Evolutionary conservation across 306 rosid species (phyloP).

Genomic region (Psophocarpus tetragonolobus): DNA sequence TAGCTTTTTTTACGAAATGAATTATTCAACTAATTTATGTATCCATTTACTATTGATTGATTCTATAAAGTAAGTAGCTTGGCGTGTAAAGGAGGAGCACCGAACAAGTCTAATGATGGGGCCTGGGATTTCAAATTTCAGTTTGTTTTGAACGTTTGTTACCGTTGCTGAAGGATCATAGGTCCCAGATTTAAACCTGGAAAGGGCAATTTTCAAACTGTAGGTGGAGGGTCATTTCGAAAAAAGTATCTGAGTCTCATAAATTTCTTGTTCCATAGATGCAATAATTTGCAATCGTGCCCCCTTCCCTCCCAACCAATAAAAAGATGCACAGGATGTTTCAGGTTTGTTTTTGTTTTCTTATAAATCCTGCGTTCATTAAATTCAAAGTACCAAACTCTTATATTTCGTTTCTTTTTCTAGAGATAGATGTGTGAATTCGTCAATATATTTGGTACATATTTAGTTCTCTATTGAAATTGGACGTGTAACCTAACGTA

Average conservation of each 20-base stretch:
- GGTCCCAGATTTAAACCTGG: slow-evolving; percentile 43
- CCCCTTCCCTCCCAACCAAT: slow-evolving; percentile 9
- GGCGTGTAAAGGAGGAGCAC: slow-evolving; percentile 36
- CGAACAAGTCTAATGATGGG: slow-evolving; percentile 40
- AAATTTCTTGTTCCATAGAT: slow-evolving; percentile 30
- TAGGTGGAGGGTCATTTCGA: neutral
- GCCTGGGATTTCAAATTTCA: slow-evolving; percentile 45
- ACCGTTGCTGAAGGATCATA: slow-evolving; percentile 51
- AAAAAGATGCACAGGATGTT: slow-evolving; percentile 21
- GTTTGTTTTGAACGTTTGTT: slow-evolving; percentile 29
- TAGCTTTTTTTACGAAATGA: neutral
- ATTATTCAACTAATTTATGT: neutral
- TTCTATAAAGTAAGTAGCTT: neutral
- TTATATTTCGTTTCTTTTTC: neutral
- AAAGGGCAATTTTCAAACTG: slow-evolving; percentile 18
- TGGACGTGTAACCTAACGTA: neutral
- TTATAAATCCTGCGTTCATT: neutral
- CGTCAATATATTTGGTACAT: neutral
- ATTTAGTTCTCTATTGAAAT: neutral
- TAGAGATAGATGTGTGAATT: neutral
- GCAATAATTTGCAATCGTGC: slow-evolving; percentile 33
- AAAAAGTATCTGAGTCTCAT: slow-evolving; percentile 20
- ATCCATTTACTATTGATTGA: neutral
- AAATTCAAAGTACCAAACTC: neutral
- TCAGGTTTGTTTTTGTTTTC: neutral